A percentile compares a stretch with the other conserved stretches of the same genome.
phyloP scores from a whole-genome alignment of 2,329 filamentous ascomycete species.

The Paradendryphiella salina region DNA sequence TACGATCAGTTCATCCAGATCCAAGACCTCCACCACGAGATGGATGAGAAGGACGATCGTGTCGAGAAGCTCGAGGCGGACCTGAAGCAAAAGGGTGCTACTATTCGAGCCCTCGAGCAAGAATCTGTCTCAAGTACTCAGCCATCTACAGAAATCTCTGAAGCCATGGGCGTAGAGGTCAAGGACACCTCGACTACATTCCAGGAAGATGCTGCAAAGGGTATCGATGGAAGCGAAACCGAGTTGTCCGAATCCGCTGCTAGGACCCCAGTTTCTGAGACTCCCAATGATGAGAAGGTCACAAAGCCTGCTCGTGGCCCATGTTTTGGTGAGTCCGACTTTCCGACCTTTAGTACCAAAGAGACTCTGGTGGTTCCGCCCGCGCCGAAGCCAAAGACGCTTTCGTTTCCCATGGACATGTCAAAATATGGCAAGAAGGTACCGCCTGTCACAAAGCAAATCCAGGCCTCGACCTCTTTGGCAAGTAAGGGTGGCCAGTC shows the following conservation, averaged over 20 bases:
- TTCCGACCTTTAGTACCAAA: slow-evolving; percentile 19
- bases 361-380: slow-evolving; percentile 22
- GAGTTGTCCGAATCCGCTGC: neutral
- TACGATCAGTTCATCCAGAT: slow-evolving; percentile 14
- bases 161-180: neutral
- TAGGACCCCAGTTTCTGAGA: neutral
- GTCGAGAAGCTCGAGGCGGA: slow-evolving; percentile 18
- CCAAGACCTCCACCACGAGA: slow-evolving; percentile 19
- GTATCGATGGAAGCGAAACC: neutral
- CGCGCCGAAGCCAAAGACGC: slow-evolving; percentile 23
- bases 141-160: neutral
- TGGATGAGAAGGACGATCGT: slow-evolving; percentile 22
- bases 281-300: neutral
- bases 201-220: neutral
- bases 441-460: neutral
- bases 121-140: neutral
- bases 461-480: neutral
- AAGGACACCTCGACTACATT: neutral
- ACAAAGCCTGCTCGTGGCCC: slow-evolving; percentile 2
- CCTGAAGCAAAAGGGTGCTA: slow-evolving; percentile 10
- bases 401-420: slow-evolving; percentile 29
- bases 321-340: neutral
- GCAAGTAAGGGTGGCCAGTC: neutral
- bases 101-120: slow-evolving; percentile 15
- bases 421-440: slow-evolving; percentile 28